Percentiles rank a stretch among this genome's conserved stretches.
These are phyloP conservation scores for Metarhizium sp. DNA, from an alignment of 2,329 filamentous ascomycete genomes.

Conservation along the genomic window DNA sequence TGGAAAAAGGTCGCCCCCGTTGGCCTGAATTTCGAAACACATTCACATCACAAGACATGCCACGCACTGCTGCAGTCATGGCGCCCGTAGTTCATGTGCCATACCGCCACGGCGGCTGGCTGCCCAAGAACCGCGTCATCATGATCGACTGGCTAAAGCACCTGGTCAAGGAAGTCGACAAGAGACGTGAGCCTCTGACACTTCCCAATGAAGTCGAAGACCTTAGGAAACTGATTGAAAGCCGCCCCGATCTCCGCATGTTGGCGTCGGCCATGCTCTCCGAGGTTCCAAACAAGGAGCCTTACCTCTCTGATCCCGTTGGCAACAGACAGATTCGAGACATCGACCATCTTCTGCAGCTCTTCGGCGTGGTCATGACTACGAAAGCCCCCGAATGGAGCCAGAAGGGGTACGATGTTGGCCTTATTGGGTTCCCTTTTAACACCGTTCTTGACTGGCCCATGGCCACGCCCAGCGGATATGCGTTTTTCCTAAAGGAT, in stretches of 20 bases:
- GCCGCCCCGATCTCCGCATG: conserved; percentile 12
- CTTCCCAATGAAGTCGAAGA: background rate
- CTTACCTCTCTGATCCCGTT: conserved; percentile 9
- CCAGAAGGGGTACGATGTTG: conserved; percentile 10
- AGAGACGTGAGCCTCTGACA: background rate
- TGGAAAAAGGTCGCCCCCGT: no score
- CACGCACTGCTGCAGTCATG: background rate
- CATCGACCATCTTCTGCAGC: conserved; percentile 12
- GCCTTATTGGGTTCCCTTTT: conserved; percentile 45
- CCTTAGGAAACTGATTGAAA: conserved; percentile 6
- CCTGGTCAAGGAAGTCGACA: background rate
- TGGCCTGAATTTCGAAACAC: background rate
- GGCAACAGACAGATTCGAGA: conserved; percentile 8
- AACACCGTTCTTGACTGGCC: conserved; percentile 25
- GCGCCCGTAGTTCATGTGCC: background rate
- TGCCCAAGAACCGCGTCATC: background rate
- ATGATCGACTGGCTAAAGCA: background rate
- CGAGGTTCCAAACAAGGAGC: conserved; percentile 12
- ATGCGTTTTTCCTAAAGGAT: conserved; percentile 43
- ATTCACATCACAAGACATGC: background rate
- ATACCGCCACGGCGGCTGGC: background rate
- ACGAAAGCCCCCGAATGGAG: conserved; percentile 10
- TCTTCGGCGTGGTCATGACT: conserved; percentile 9
- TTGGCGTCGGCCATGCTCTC: conserved; percentile 11
- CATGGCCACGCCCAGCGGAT: conserved; percentile 23